A percentile compares a stretch with the other conserved stretches of the same genome.
phyloP scores from a whole-genome alignment of 2,329 filamentous ascomycete species.

The Falciphora oryzae region DNA sequence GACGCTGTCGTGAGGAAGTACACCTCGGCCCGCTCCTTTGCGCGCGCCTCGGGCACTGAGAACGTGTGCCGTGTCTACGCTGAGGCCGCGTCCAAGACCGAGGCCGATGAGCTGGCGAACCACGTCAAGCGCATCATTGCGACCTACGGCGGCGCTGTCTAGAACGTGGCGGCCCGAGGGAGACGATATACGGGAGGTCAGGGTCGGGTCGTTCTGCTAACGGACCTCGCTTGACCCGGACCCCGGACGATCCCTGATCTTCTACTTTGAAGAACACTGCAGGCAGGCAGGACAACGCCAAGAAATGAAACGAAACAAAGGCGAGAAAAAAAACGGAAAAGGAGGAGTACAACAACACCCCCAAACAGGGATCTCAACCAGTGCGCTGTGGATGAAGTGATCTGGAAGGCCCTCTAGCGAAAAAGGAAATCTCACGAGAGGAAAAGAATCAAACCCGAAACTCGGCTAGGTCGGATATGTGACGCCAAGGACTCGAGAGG shows the following conservation, averaged over 20 bases:
- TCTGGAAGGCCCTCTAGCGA: not conserved
- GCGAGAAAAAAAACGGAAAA: not conserved
- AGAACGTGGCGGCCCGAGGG: not conserved
- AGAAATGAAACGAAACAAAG: not conserved
- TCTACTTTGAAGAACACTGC: not conserved
- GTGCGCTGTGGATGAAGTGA: not conserved
- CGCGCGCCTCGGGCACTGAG: slow-evolving; percentile 88
- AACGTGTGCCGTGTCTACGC: slow-evolving; percentile 95
- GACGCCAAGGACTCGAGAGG: not conserved
- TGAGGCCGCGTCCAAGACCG: slow-evolving; percentile 81
- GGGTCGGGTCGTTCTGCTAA: not conserved
- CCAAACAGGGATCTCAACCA: not conserved
- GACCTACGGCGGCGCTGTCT: slow-evolving; percentile 37
- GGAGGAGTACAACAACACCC: not conserved
- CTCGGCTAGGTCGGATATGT: not conserved
- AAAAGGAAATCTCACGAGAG: not conserved
- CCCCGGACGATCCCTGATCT: not conserved
- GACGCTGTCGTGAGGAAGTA: slow-evolving; percentile 87
- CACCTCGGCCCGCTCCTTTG: slow-evolving; percentile 83
- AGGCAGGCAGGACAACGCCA: not conserved
- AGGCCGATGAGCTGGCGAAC: slow-evolving; percentile 84
- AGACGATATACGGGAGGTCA: not conserved
- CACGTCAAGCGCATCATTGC: slow-evolving; percentile 74
- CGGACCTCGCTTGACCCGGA: not conserved
- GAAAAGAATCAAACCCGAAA: not conserved